Evolutionary conservation across 192 early-diverging fungal species (phyloP), one percentile per base, ranked within the genome.

Genomic region (Neocallimastix lanati): DNA sequence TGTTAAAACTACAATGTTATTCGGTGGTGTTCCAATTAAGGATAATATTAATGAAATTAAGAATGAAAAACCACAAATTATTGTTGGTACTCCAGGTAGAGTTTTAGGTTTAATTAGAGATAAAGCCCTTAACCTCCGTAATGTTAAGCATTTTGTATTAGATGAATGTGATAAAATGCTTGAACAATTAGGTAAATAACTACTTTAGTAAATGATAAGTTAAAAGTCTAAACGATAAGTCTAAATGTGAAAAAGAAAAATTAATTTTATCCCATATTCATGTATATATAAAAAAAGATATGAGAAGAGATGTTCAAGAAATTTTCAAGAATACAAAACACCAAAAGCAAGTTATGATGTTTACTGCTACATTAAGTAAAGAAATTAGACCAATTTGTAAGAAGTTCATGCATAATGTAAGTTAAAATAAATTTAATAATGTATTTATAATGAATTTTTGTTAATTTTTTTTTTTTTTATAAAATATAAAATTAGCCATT

Each of bases 321-420:
- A 97, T 98, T 78, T 98, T 98, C 92, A 86, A 91, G 30, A 87
- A 92, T 21, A 97, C 95, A 3, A 96, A 96, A 29, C 95, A 96
- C 87, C 91, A 93, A 87, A 98, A 98, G 89, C 97, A 98, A 85
- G 97, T 98, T 76, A 94, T 98, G 92, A 98, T 98, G 97, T 98
- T 95, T 87, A 93, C 91, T 76, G 97, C 97, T 12, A 98, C 97
- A 33, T 85, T 98, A 78, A 91, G 88, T 88, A 95, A 96, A 88
- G 96, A 97, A 79, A 93, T 95, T 79, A 91, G 94, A 29, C 91
- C 92, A 0, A 88, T 97, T 33, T 96, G 95, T 94, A 96, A 96
- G 81, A 96, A 95, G 87, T 98, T 98, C 82, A 98, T 98, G 97
- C 93, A 96, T 81, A 92, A 93, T 82, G 91, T 92, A 88, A 85